Base-by-base conservation (phyloP, 1,284 basidiomycete genomes). In the Fomitopsis palustris region DNA sequence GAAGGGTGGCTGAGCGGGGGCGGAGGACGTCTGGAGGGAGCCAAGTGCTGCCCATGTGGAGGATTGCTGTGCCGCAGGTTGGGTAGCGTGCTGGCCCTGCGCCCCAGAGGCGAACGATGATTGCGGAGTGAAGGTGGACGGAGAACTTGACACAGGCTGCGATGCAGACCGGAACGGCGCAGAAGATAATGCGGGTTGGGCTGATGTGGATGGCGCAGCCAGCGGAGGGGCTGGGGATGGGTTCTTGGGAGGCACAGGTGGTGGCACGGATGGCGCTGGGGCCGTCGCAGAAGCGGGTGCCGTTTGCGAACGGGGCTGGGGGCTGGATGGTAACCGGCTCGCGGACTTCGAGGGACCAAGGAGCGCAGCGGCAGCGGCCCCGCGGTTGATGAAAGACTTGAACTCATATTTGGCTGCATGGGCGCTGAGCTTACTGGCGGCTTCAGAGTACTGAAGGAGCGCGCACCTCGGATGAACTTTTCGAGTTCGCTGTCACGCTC, bases 401-500 rank as follows among this genome's bases (percentile, higher is more conserved):
- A 83, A 88, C 65, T 92, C 84, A 64, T 92, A 92, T 70, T 92
- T 92, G 12, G 82, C 89, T 91, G 62, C 29, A 56, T 52, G 10
- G 38, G 38, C 25, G 19, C 8, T 59, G 52, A 61, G 55, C 31
- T 39, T 33, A 54, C 33, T 52, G 19, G 42, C 31, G 47, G 16
- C 21, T 55, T 14, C 17, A 38, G 27, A 47, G 42, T 23, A 39
- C 47, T 6, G 23, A 31, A 39, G 21, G 53, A 47, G 38, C 58
- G 79, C 82, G 67, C 74, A 86, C 88, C 79, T 63, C 93, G 84
- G 64, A 95, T 93, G 74, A 84, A 94, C 69, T 85, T 87, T 73
- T 95, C 92, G 33, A 95, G 78, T 61, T 95, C 92, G 63, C 89
- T 90, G 67, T 92, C 92, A 33, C 92, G 78, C 67, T 92, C 90